Evolutionary conservation across 2,329 filamentous ascomycete genomes (phyloP).

Genomic region (Zymoseptoria ardabiliae): DNA sequence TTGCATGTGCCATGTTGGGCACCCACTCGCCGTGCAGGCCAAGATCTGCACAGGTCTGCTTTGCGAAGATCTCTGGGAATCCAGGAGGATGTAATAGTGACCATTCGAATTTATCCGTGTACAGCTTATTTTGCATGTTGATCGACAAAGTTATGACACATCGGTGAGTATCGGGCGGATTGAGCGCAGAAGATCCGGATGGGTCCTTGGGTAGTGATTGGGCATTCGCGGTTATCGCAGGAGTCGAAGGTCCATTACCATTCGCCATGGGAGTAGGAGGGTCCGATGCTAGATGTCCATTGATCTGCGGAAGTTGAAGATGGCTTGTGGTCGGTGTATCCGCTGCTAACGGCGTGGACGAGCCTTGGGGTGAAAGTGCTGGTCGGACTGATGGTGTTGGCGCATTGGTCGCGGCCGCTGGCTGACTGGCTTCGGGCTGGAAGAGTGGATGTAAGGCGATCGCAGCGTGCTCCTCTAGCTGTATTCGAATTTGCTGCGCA

Average conservation of each 20-base stretch:
- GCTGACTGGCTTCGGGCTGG: conserved; percentile 45
- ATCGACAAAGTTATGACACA: conserved; percentile 88
- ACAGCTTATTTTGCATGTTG: conserved; percentile 82
- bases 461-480: conserved; percentile 91
- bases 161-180: conserved; percentile 89
- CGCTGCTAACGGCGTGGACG: conserved; percentile 35
- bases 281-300: conserved; percentile 39
- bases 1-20: conserved; percentile 87
- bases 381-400: conserved; percentile 30
- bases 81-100: conserved; percentile 86
- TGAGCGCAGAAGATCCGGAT: conserved; percentile 52
- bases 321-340: conserved; percentile 22
- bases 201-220: conserved; percentile 44
- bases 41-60: conserved; percentile 85
- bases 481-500: conserved; percentile 87
- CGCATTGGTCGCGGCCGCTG: conserved; percentile 23
- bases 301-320: conserved; percentile 42
- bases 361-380: conserved; percentile 44
- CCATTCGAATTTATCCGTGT: conserved; percentile 98
- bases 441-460: conserved; percentile 91
- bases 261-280: conserved; percentile 40
- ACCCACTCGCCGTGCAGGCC: conserved; percentile 90
- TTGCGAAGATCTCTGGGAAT: conserved; percentile 85
- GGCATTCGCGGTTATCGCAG: conserved; percentile 62
- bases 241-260: conserved; percentile 36